These are phyloP conservation scores for Theobroma grandiflorum DNA, from an alignment of 441 rosid genomes.

Conservation along the genomic window DNA sequence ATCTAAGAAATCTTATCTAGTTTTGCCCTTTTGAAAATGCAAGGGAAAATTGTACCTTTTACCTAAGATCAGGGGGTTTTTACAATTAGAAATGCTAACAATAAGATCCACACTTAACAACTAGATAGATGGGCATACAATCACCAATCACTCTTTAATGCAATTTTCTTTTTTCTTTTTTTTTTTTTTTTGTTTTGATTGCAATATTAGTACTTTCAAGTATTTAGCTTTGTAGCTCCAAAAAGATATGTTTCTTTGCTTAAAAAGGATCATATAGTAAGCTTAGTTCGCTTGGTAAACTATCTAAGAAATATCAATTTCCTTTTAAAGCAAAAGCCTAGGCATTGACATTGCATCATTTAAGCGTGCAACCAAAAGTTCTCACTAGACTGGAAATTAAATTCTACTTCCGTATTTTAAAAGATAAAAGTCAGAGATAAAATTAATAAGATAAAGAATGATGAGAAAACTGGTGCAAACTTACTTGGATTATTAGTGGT, in stretches of 20 bases:
- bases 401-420: neutral
- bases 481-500: slow-evolving; percentile 81
- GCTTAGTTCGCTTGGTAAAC: neutral
- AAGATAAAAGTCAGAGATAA: neutral
- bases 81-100: neutral
- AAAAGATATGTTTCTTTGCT: neutral
- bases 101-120: no score
- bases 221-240: neutral
- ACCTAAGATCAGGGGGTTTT: neutral
- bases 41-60: neutral
- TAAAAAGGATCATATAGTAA: neutral
- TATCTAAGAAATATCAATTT: neutral
- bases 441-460: neutral
- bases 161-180: no score
- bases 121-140: no score
- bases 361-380: neutral
- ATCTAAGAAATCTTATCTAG: neutral
- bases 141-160: no score
- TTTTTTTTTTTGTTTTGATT: no score
- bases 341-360: neutral
- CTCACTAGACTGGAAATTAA: neutral
- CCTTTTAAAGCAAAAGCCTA: neutral
- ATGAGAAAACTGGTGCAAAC: slow-evolving; percentile 33
- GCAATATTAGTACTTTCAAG: no score
- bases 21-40: neutral